A percentile compares a stretch with the other conserved stretches of the same genome.
phyloP scores from a whole-genome alignment of 2,329 filamentous ascomycete species.

The Xylaria sp. region DNA sequence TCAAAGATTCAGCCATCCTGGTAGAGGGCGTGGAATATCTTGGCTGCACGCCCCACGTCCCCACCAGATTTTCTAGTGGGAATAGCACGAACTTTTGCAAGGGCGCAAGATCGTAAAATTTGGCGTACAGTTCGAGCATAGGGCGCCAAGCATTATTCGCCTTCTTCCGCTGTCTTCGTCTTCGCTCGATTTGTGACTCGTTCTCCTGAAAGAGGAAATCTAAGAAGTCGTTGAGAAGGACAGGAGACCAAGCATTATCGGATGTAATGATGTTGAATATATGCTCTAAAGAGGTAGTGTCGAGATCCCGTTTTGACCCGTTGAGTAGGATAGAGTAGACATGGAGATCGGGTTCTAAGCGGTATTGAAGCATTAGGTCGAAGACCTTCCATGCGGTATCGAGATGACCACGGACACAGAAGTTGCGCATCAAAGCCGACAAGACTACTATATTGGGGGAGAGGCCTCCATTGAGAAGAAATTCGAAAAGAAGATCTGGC shows the following conservation, averaged over 20 bases:
- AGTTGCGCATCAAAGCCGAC: slow-evolving; percentile 76
- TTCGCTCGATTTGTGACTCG: slow-evolving; percentile 52
- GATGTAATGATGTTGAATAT: slow-evolving; percentile 65
- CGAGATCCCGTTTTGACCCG: slow-evolving; percentile 70
- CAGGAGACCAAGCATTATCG: slow-evolving; percentile 58
- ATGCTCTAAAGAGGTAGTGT: slow-evolving; percentile 64
- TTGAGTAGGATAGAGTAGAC: slow-evolving; percentile 78
- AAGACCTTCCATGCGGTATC: slow-evolving; percentile 73
- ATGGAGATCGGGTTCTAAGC: slow-evolving; percentile 70
- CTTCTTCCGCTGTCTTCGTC: slow-evolving; percentile 48
- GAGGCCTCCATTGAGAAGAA: slow-evolving; percentile 69
- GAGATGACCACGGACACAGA: slow-evolving; percentile 72
- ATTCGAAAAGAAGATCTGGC: slow-evolving; percentile 64
- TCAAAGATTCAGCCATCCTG: slow-evolving; percentile 36
- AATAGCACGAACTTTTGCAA: slow-evolving; percentile 53
- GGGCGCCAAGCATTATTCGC: slow-evolving; percentile 56
- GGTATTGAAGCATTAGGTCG: slow-evolving; percentile 68
- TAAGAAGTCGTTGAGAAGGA: slow-evolving; percentile 64
- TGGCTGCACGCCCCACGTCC: slow-evolving; percentile 2
- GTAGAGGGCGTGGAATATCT: slow-evolving; percentile 36
- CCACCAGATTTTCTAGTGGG: slow-evolving; percentile 43
- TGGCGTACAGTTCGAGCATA: slow-evolving; percentile 62
- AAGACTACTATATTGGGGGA: slow-evolving; percentile 71
- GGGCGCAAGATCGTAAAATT: slow-evolving; percentile 59
- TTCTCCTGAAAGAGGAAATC: slow-evolving; percentile 61